Base-by-base conservation (phyloP, 176 grass and related monocot species). In the Phoenix dactylifera region DNA sequence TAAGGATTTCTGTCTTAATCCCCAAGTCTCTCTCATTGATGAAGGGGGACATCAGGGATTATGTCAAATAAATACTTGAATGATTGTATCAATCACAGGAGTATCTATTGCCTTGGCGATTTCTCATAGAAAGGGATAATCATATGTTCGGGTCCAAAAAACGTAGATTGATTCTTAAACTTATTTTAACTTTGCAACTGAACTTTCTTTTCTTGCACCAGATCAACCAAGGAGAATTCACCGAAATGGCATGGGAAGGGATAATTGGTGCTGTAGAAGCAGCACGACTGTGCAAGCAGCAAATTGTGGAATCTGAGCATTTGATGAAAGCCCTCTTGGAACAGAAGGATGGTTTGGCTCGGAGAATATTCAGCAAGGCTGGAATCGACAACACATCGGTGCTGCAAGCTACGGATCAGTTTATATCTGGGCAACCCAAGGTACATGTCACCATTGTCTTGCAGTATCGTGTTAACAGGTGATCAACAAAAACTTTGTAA, bases 321-420 rank as follows among this genome's bases (percentile, higher is more conserved):
- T 53, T 97, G 61, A 91, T 97, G 87, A 91, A 97, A 91, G 75
- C 92, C 20, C 84, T 97, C 69, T 66, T 97, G 7, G 92, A 91
- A 66, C 92, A 97, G 67, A 91, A 97, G 54, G 92, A 97, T 80
- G 92, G 87, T 20, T 82, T 97, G 69, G 87, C 84, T 55, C 75
- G 87, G 25, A 90, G 87, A 73, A 91, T 97, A 64, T 97, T 97
- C 63, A 51, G 83, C 3, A 97, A 97, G 69, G 75, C 87, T 51
- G 87, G 87, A 69, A 67, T 83, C 56, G 92, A 91, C 66, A 97
- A 88, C 72, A 91, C 87, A 53, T 72, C 80, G 0, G 66, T 83
- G 50, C 72, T 91, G 17, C 92, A 85, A 85, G 83, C 78, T 26
- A 88, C 80, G 1, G 87, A 97, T 66, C 75, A 83, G 19, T 97